Evolutionary conservation across 306 rosid species (phyloP).

Genomic region (Geum urbanum): DNA sequence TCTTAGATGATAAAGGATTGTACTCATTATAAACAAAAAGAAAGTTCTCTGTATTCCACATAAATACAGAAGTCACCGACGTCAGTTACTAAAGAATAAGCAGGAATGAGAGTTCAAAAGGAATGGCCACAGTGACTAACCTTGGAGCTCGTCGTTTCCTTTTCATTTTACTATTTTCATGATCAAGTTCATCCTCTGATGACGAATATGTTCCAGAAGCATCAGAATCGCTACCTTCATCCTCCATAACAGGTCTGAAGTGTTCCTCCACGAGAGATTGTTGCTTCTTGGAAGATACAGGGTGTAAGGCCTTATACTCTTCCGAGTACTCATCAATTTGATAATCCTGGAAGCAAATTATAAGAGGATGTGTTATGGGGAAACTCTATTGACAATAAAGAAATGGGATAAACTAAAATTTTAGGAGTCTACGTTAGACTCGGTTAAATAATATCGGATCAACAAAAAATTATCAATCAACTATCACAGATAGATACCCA

Average conservation of each 20-base stretch:
- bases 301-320: conserved; percentile 81
- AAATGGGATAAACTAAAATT: neutral
- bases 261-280: conserved; percentile 70
- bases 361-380: conserved; percentile 1
- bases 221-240: conserved; percentile 56
- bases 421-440: neutral
- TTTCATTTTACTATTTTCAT: conserved; percentile 13
- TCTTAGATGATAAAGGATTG: too few species aligned
- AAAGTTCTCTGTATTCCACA: too few species aligned
- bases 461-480: neutral
- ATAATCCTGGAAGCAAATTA: conserved; percentile 49
- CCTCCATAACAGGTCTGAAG: conserved; percentile 66
- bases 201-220: conserved; percentile 30
- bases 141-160: conserved; percentile 53
- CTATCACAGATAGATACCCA: neutral
- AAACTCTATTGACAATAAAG: neutral
- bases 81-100: neutral
- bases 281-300: conserved; percentile 72
- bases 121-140: conserved; percentile 35
- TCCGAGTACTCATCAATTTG: conserved; percentile 61
- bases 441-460: neutral
- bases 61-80: neutral
- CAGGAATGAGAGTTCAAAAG: conserved; percentile 3
- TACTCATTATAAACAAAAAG: too few species aligned
- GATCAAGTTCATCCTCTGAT: conserved; percentile 45